Evolutionary conservation across 345 rosid genomes (phyloP), one percentile per base, ranked within the genome.

Genomic region (Citrus inodora): DNA sequence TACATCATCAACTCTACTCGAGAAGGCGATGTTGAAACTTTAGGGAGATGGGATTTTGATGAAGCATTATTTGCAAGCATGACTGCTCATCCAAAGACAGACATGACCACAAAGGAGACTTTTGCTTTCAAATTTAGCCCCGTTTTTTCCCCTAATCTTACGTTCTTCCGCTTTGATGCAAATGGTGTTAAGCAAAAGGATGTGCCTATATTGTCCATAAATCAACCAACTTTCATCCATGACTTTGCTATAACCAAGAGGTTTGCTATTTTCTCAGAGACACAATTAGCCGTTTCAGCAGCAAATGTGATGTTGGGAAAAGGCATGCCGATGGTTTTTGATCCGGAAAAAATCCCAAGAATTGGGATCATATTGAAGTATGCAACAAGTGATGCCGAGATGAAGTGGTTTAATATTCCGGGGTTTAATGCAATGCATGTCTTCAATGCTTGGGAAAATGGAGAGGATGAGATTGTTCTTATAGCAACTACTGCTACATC

Each of bases 21-120:
- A 48, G 24, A 67, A 1, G 85, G 82, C 32, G 80, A 76, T 22
- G 40, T 72, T 19, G 33, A 72, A 30, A 76, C 85, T 6, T 16
- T 37, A 7, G 75, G 78, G 0, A 63, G 85, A 42, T 76, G 78
- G 82, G 75, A 83, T 33, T 35, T 83, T 35, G 33, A 67, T 35
- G 32, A 28, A 8, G 72, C 61, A 35, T 35, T 83, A 16, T 48
- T 76, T 6, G 51, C 76, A 4, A 76, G 30, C 80, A 79, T 83
- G 85, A 83, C 81, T 7, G 85, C 81, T 1, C 83, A 80, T 59
- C 83, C 81, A 9, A 73, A 80, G 21, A 16, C 53, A 0, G 83
- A 83, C 55, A 5, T 5, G 22, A 78, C 76, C 0, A 72, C 85
- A 2, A 73, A 56, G 1, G 79, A 80, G 35, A 48, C 76, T 2